Percentiles rank a stretch among this genome's conserved stretches.
These are phyloP conservation scores for Boletellus sp. DNA, from an alignment of 768 basidiomycete species.

Conservation along the genomic window DNA sequence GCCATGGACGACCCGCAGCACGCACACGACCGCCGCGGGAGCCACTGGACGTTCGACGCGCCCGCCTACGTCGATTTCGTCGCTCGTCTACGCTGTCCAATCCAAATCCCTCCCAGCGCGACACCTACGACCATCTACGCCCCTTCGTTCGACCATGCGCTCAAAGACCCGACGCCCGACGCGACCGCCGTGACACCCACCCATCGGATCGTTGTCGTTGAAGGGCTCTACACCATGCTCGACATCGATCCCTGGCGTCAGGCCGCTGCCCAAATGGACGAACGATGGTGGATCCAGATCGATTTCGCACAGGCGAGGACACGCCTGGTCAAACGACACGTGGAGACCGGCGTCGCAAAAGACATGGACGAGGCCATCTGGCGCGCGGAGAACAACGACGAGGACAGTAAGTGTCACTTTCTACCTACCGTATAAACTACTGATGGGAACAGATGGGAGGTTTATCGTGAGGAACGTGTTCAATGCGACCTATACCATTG, in stretches of 20 bases:
- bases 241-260: constrained; percentile 68
- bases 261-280: constrained; percentile 64
- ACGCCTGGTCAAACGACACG: constrained; percentile 68
- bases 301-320: constrained; percentile 51
- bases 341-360: constrained; percentile 71
- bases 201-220: constrained; percentile 80
- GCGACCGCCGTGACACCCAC: constrained; percentile 53
- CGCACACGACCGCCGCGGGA: constrained; percentile 78
- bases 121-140: constrained; percentile 46
- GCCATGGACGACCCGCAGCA: constrained; percentile 68
- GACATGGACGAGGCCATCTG: constrained; percentile 59
- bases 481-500: constrained; percentile 38
- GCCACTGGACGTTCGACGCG: constrained; percentile 89
- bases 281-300: constrained; percentile 71
- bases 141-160: constrained; percentile 81
- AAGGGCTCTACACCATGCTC: constrained; percentile 86
- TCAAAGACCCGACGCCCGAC: constrained; percentile 77
- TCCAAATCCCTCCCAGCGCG: constrained; percentile 14
- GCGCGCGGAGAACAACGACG: constrained; percentile 76
- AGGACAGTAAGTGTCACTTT: constrained; percentile 51
- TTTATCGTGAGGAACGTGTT: constrained; percentile 40
- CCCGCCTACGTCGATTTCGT: constrained; percentile 69
- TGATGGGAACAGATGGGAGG: constrained; percentile 37
- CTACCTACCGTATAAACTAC: neutral
- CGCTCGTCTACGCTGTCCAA: constrained; percentile 43